Base-by-base conservation (phyloP, 2,329 filamentous ascomycete species). In the Phaeosphaeria sp. region DNA sequence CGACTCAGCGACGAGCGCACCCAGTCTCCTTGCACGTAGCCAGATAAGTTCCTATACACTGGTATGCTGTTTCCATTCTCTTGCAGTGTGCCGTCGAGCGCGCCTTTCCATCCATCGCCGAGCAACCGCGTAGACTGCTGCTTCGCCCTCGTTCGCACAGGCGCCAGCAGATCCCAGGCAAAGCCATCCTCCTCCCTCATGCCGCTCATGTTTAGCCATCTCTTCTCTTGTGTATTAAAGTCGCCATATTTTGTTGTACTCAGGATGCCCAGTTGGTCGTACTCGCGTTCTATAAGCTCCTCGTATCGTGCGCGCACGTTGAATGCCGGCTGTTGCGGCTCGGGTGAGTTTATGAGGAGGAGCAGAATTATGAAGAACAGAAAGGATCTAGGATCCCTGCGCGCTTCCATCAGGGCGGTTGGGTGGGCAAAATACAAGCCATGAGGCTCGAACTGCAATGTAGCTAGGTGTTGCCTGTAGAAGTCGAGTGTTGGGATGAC, bases 11-110 rank as follows among this genome's bases (percentile, higher is more conserved):
- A 49, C n/a, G 72, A 73, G 39, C 87, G 87, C 53, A 88, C 81
- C 91, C 92, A 96, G 56, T 88, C 82, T n/a, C 92, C 92, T 48
- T 87, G 85, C 39, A 96, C 82, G 30, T 88, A 88, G 4, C 92
- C 91, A 1, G 91, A 93, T 6, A 91, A 85, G 72, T 96, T 94
- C 71, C 85, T 85, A 83, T 93, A 96, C n/a, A 89, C 80, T 1
- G 85, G 82, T 53, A 90, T 77, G 6, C 81, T 76, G 50, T 69
- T 61, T 11, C 57, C 52, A 2, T 62, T 67, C 15, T 80, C 79
- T 36, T 81, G 73, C 2, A 53, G 46, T 1, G 79, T 76, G 2
- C 78, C 74, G 24, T 75, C 64, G 20, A 71, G 64, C 13, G 74
- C 60, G 18, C 64, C 66, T 22, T 65, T 68, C 53, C 67, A 64